Evolutionary conservation across 2,329 filamentous ascomycete genomes (phyloP).

Genomic region (Aspergillus viridinutans): DNA sequence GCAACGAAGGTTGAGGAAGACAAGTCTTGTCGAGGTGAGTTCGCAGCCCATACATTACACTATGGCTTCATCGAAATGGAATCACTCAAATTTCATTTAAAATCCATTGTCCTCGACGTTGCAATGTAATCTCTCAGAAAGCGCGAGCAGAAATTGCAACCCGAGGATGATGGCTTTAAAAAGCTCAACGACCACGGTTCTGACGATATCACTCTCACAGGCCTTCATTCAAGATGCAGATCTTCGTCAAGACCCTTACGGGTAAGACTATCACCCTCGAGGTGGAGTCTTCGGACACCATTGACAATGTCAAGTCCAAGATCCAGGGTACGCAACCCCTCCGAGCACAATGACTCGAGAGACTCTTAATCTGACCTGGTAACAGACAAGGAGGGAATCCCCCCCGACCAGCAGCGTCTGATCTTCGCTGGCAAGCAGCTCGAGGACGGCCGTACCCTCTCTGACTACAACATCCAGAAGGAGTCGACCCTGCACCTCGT

Average conservation of each 20-base stretch:
- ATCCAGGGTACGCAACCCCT: conserved; percentile 56
- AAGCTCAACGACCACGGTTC: not conserved
- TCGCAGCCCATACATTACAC: conserved; percentile 4
- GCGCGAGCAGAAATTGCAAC: not conserved
- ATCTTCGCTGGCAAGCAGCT: conserved; percentile 99
- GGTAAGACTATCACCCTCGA: conserved; percentile 99
- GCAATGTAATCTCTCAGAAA: not conserved
- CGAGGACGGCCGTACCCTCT: conserved; percentile 97
- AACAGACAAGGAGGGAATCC: conserved; percentile 99
- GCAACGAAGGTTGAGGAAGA: conserved; percentile 56
- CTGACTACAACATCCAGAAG: conserved; percentile 99
- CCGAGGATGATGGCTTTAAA: no score
- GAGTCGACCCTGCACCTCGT: conserved; percentile 98
- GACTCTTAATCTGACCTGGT: not conserved
- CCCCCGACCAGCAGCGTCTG: conserved; percentile 97
- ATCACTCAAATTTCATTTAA: not conserved
- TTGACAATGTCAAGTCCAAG: conserved; percentile 99
- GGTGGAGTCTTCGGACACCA: conserved; percentile 99
- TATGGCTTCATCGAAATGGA: not conserved
- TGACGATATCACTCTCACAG: conserved; percentile 23
- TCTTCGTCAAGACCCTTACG: conserved; percentile 70
- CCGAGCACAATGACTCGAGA: not conserved
- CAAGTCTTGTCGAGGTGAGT: conserved; percentile 56
- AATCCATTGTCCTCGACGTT: not conserved
- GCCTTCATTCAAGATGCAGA: conserved; percentile 49